Conservation (phyloP, 352 stramenopile species). For the Pythium monospermum region DNA sequence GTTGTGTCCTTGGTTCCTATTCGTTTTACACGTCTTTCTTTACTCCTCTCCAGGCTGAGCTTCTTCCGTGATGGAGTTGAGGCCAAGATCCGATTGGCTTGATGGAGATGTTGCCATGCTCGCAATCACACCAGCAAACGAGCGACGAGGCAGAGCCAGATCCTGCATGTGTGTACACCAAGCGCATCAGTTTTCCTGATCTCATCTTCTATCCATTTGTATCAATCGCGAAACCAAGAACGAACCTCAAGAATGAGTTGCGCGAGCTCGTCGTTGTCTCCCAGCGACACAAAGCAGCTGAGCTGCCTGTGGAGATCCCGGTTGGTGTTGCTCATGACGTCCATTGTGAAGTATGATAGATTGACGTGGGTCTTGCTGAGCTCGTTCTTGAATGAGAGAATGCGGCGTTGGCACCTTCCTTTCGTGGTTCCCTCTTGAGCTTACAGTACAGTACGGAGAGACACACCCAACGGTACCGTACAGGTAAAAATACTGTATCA, state of each 20-base stretch:
- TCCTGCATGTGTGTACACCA: no score
- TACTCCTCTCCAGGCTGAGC: constrained; percentile 47
- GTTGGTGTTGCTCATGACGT: constrained; percentile 11
- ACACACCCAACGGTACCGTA: not conserved
- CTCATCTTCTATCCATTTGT: no score
- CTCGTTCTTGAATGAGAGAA: constrained; percentile 16
- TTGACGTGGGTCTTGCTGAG: constrained; percentile 1
- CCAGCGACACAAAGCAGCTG: constrained; percentile 66
- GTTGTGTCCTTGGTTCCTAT: not conserved
- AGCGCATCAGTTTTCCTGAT: no score
- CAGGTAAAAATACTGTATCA: constrained; percentile 14
- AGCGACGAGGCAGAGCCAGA: constrained; percentile 48
- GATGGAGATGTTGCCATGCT: constrained; percentile 61
- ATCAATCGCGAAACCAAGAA: no score
- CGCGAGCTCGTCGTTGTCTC: constrained; percentile 65
- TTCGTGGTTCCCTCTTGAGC: not conserved
- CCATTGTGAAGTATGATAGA: constrained; percentile 5
- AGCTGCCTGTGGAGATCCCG: constrained; percentile 56
- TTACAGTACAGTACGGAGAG: constrained; percentile 3
- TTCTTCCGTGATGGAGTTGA: constrained; percentile 75
- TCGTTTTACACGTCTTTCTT: not conserved
- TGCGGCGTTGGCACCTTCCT: no score
- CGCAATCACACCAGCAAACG: constrained; percentile 54
- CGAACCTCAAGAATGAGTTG: constrained; percentile 72
- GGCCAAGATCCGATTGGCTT: constrained; percentile 36